Conservation (phyloP, 495 filamentous ascomycete species). For the Aspergillus carlsbadensis region DNA sequence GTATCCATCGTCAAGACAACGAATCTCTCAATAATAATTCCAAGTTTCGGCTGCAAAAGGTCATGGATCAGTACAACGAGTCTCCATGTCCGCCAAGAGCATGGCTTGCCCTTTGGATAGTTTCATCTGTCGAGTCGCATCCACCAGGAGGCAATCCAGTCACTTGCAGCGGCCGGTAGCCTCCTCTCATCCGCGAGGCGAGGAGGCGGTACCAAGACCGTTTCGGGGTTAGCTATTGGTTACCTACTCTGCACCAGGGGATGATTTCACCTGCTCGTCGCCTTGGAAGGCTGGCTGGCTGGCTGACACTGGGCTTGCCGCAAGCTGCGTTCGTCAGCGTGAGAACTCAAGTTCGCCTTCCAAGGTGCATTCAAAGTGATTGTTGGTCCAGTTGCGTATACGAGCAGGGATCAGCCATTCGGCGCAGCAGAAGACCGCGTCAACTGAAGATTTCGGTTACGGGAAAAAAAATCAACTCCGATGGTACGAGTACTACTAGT, state of each 20-base stretch:
- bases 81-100: conserved; percentile 2
- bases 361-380: no score
- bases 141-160: conserved; percentile 20
- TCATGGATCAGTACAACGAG: background rate
- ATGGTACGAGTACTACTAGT: background rate
- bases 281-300: background rate
- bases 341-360: no score
- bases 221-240: conserved; percentile 3
- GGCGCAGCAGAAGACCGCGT: background rate
- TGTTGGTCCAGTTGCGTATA: no score
- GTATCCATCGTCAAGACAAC: no score
- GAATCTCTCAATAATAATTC: no score
- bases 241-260: background rate
- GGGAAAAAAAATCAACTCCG: background rate
- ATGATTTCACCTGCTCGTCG: background rate
- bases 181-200: conserved; percentile 4
- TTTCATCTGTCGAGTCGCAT: background rate
- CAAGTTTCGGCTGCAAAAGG: background rate
- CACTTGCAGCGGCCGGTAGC: background rate
- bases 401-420: no score
- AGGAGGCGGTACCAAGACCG: conserved; percentile 2
- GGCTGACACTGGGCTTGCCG: background rate
- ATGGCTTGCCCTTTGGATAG: background rate
- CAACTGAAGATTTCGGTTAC: background rate
- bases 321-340: background rate